Conservation (phyloP, 768 basidiomycete species). For the Auricularia heimuer region DNA sequence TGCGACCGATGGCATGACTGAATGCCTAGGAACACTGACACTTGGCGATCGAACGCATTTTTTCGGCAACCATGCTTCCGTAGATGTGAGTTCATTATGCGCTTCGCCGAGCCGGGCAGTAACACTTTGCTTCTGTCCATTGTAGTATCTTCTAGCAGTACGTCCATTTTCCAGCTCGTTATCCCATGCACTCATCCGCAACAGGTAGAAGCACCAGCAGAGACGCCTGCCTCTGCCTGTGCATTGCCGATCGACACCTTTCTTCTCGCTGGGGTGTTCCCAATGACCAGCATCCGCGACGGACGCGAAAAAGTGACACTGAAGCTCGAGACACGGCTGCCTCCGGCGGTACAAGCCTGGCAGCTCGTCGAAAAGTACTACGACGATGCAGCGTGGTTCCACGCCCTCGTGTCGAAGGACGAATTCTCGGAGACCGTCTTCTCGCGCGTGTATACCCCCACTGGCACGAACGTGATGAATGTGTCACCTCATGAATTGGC, state of each 20-base stretch:
- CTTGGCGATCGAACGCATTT: neutral
- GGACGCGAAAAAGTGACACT: slow-evolving; percentile 22
- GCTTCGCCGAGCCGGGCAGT: neutral
- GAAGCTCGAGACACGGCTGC: slow-evolving; percentile 13
- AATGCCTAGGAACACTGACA: neutral
- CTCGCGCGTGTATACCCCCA: slow-evolving; percentile 22
- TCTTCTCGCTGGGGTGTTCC: neutral
- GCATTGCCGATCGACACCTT: neutral
- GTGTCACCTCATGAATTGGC: slow-evolving; percentile 29
- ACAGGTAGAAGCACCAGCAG: neutral
- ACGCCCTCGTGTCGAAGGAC: neutral
- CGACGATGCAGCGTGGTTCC: neutral
- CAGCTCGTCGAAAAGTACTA: neutral
- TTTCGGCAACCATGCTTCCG: neutral
- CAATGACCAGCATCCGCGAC: neutral
- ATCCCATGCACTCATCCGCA: neutral
- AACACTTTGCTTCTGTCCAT: neutral
- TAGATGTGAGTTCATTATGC: neutral
- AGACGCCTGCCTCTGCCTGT: neutral
- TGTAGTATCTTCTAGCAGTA: neutral
- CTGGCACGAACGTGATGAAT: neutral
- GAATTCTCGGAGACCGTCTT: slow-evolving; percentile 31
- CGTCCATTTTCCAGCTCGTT: neutral
- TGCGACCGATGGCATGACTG: neutral
- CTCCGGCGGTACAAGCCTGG: neutral